These are phyloP conservation scores for Populus trichocarpa DNA, from an alignment of 441 rosid species.

Conservation along the genomic window DNA sequence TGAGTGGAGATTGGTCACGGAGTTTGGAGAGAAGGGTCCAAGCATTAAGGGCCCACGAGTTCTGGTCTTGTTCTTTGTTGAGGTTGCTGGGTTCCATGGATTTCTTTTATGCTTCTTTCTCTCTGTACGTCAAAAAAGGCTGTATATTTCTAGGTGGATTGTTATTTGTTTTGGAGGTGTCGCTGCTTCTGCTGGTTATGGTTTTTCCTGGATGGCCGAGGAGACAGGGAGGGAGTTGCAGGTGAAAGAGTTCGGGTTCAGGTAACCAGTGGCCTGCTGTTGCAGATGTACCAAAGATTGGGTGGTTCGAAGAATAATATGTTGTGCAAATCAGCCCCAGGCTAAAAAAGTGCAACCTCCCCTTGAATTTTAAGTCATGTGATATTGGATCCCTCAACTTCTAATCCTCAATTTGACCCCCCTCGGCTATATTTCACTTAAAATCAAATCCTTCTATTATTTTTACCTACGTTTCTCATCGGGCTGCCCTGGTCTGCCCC, in stretches of 20 bases:
- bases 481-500: no score
- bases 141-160: not conserved
- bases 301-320: not conserved
- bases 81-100: conserved; percentile 11
- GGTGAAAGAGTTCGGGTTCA: no score
- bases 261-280: no score
- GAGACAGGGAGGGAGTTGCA: not conserved
- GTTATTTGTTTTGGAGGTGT: not conserved
- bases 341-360: not conserved
- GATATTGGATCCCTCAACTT: not conserved
- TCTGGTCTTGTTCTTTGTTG: not conserved
- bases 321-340: not conserved
- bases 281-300: no score
- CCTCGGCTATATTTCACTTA: not conserved
- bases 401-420: not conserved
- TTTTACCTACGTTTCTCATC: no score
- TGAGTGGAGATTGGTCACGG: conserved; percentile 57
- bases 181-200: not conserved
- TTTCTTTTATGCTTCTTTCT: not conserved
- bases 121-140: not conserved
- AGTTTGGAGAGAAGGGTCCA: conserved; percentile 48
- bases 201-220: not conserved
- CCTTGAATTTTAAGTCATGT: not conserved
- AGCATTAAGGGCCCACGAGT: conserved; percentile 44
- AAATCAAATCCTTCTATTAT: no score